Percentiles rank a stretch among this genome's conserved stretches.
Evolutionary conservation across 768 basidiomycete genomes (phyloP).

Genomic region (Rhodosporidiobolus sp.): DNA sequence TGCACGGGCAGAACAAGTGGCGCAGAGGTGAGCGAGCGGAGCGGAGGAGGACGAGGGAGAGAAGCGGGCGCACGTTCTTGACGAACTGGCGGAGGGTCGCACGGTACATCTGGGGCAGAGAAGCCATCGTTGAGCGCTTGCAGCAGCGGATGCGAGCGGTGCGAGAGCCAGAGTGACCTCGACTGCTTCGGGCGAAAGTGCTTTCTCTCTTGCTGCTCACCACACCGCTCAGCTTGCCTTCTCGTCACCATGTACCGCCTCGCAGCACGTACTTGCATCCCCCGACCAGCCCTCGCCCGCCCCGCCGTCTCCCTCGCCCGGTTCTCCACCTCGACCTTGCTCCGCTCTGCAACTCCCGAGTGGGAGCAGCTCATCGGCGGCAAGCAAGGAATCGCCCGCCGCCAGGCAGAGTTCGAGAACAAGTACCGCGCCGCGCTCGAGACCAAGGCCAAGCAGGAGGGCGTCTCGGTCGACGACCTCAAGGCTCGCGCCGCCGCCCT

Average conservation of each 20-base stretch:
- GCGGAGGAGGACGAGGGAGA: neutral
- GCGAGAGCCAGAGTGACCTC: neutral
- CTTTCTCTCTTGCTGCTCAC: no score
- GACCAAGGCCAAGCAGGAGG: constrained; percentile 29
- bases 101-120: constrained; percentile 33
- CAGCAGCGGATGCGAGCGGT: neutral
- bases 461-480: constrained; percentile 28
- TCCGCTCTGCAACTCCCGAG: constrained; percentile 18
- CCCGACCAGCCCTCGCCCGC: no score
- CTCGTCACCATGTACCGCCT: no score
- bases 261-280: no score
- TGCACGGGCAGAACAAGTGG: neutral
- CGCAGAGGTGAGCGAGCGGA: neutral
- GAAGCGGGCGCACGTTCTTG: constrained; percentile 24
- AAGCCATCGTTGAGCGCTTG: neutral
- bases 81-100: constrained; percentile 35
- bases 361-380: constrained; percentile 40
- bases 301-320: neutral
- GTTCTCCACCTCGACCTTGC: neutral
- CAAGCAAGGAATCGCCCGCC: constrained; percentile 24
- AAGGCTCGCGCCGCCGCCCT: neutral
- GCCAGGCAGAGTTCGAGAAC: constrained; percentile 18
- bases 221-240: no score
- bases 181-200: no score
- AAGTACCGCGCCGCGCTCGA: constrained; percentile 34